Evolutionary conservation across 2,329 filamentous ascomycete genomes (phyloP).

Genomic region (Trichoderma koningii): DNA sequence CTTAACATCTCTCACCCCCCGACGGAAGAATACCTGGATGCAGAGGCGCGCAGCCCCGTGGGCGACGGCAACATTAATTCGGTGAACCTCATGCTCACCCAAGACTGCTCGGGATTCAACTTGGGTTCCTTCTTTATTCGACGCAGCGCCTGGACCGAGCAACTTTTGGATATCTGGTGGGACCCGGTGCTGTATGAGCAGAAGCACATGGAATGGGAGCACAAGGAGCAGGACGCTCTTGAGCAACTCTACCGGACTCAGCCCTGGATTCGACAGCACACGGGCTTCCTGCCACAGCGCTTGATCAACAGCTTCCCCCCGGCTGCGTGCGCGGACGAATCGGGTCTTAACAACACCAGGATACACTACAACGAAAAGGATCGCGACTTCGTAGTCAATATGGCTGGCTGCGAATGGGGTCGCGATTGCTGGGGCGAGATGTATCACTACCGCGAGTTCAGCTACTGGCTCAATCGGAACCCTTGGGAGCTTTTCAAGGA

Average conservation of each 20-base stretch:
- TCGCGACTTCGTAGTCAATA: conserved; percentile 93
- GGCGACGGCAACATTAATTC: conserved; percentile 79
- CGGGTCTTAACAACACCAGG: conserved; percentile 63
- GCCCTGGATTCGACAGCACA: conserved; percentile 87
- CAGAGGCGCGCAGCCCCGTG: conserved; percentile 66
- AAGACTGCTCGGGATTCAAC: conserved; percentile 96
- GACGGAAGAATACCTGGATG: conserved; percentile 73
- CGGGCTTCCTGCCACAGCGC: conserved; percentile 86
- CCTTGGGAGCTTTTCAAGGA: conserved; percentile 77
- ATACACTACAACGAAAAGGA: conserved; percentile 87
- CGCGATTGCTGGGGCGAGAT: conserved; percentile 98
- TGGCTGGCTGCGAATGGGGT: conserved; percentile 97
- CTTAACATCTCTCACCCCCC: conserved; percentile 89
- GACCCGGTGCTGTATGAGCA: conserved; percentile 97
- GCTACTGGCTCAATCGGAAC: conserved; percentile 83
- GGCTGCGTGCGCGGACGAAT: conserved; percentile 79
- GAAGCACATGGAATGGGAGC: conserved; percentile 98
- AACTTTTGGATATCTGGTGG: conserved; percentile 95
- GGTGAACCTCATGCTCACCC: conserved; percentile 83
- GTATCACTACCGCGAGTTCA: conserved; percentile 90
- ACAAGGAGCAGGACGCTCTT: conserved; percentile 95
- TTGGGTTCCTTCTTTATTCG: conserved; percentile 92
- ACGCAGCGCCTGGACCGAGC: conserved; percentile 85
- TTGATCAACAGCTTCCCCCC: conserved; percentile 93
- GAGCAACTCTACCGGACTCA: conserved; percentile 90